phyloP scores from a whole-genome alignment of 164 flowering plant genomes.

The Santalum album region DNA sequence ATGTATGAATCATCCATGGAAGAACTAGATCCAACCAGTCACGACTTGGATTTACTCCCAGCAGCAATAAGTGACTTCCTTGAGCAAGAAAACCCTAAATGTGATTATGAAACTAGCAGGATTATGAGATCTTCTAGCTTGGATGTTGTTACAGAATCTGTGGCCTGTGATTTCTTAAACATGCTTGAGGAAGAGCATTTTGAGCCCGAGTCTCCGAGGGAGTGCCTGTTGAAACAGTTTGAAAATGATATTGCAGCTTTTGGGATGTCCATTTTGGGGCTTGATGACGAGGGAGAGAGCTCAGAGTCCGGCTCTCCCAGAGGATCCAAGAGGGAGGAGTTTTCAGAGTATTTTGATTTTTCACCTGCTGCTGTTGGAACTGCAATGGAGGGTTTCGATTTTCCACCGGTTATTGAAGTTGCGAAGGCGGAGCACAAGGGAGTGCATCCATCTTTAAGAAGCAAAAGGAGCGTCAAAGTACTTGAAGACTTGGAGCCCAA shows the following conservation, averaged over 20 bases:
- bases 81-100: slow-evolving; percentile 9
- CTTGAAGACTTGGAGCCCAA: slow-evolving; percentile 6
- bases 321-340: neutral
- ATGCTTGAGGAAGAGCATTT: slow-evolving; percentile 31
- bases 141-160: slow-evolving; percentile 41
- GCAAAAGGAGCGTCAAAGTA: slow-evolving; percentile 18
- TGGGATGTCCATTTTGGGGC: slow-evolving; percentile 20
- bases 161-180: slow-evolving; percentile 44
- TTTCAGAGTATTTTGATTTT: slow-evolving; percentile 12
- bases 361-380: neutral
- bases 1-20: slow-evolving; percentile 31
- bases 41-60: slow-evolving; percentile 8
- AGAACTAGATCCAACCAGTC: slow-evolving; percentile 17
- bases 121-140: slow-evolving; percentile 27
- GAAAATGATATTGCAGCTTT: slow-evolving; percentile 29
- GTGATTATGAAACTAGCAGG: slow-evolving; percentile 14
- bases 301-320: slow-evolving; percentile 3
- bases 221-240: slow-evolving; percentile 34
- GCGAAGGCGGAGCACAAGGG: slow-evolving; percentile 14
- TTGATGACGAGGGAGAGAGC: slow-evolving; percentile 14
- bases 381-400: too few relatives aligned
- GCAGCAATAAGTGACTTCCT: slow-evolving; percentile 3
- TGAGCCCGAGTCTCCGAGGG: slow-evolving; percentile 46
- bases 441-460: slow-evolving; percentile 8
- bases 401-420: slow-evolving; percentile 6